Conservation (phyloP, 179 eudicot species). For the Actinidia arguta region DNA sequence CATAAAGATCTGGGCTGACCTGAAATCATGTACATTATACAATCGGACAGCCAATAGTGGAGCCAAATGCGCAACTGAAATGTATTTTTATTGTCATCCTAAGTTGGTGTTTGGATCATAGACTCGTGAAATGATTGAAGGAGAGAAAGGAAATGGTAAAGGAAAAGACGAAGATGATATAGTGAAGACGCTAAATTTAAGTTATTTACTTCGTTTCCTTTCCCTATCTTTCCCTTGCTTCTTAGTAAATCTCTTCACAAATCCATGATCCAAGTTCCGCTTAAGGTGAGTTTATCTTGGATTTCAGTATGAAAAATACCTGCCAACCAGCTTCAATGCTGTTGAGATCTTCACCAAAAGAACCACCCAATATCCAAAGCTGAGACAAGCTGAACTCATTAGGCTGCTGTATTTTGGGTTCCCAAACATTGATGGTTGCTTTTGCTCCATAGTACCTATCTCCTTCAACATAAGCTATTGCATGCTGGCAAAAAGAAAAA, state of each 20-base stretch:
- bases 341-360: slow-evolving; percentile 62
- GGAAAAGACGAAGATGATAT: too few relatives aligned
- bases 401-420: slow-evolving; percentile 38
- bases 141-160: too few relatives aligned
- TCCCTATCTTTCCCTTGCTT: too few relatives aligned
- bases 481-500: slow-evolving; percentile 53
- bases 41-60: too few relatives aligned
- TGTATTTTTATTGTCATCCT: too few relatives aligned
- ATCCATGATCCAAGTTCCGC: too few relatives aligned
- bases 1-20: slow-evolving; percentile 95
- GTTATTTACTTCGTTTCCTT: too few relatives aligned
- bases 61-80: too few relatives aligned
- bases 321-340: slow-evolving; percentile 81
- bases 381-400: slow-evolving; percentile 62
- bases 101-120: too few relatives aligned
- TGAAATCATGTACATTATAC: slow-evolving; percentile 25
- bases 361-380: slow-evolving; percentile 50
- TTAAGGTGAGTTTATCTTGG: too few relatives aligned
- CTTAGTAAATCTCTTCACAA: neutral
- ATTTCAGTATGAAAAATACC: slow-evolving; percentile 3
- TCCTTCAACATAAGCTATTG: slow-evolving; percentile 84
- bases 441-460: slow-evolving; percentile 61
- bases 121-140: too few relatives aligned
- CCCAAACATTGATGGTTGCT: slow-evolving; percentile 54
- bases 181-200: too few relatives aligned